Evolutionary conservation across 495 filamentous ascomycete genomes (phyloP).

Genomic region (Astrocystis sublimbata): DNA sequence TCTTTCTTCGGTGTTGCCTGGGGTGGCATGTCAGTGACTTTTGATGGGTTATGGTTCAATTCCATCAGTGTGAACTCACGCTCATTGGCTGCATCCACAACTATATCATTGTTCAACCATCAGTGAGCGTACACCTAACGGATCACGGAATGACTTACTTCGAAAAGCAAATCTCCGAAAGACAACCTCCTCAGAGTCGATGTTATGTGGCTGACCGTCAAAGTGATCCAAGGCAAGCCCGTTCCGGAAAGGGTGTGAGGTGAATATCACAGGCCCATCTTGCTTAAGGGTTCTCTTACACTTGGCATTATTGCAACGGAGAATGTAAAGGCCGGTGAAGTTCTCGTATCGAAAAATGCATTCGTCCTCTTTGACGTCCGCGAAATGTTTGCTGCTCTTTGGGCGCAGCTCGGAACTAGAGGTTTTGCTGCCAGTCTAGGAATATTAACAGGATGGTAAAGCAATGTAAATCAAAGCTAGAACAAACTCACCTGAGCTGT

Average conservation of each 20-base stretch:
- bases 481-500: not conserved
- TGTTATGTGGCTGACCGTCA: not conserved
- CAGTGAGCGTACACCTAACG: not conserved
- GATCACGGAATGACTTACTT: not conserved
- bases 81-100: not conserved
- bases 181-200: constrained; percentile 1
- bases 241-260: constrained; percentile 2
- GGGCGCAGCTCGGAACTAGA: not conserved
- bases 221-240: constrained; percentile 10
- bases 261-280: not conserved
- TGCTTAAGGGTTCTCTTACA: constrained; percentile 3
- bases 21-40: not conserved
- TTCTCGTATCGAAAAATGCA: constrained; percentile 4
- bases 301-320: constrained; percentile 6
- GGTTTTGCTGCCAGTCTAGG: not conserved
- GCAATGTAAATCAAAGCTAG: not conserved
- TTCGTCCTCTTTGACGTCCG: not conserved
- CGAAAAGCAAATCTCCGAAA: constrained; percentile 7
- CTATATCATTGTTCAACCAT: not conserved
- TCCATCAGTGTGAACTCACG: not conserved
- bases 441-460: not conserved
- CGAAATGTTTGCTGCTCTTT: not conserved
- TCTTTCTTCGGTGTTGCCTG: constrained; percentile 3
- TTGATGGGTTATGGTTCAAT: not conserved
- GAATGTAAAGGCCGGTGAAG: constrained; percentile 2